A percentile compares a stretch with the other conserved stretches of the same genome.
Conservation (phyloP, 345 rosid species). For the Hypericum perforatum region DNA sequence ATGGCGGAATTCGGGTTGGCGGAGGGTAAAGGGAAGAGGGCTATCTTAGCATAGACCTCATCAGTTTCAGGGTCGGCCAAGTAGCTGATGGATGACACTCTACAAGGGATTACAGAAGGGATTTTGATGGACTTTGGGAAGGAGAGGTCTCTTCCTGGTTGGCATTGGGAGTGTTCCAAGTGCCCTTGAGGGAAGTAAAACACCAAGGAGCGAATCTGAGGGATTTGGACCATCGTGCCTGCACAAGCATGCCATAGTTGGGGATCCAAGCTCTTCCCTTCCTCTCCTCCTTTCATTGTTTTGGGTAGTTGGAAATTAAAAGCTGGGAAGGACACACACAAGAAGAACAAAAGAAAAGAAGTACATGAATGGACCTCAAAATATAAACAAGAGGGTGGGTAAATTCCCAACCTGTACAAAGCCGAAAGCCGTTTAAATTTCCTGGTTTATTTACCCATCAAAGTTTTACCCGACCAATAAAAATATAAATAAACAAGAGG, state of each 20-base stretch:
- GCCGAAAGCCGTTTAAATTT: too few relatives aligned
- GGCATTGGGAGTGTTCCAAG: slow-evolving; percentile 5
- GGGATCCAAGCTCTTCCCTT: slow-evolving; percentile 6
- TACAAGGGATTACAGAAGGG: slow-evolving; percentile 1
- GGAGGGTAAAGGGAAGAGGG: slow-evolving; percentile 5
- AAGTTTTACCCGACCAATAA: too few relatives aligned
- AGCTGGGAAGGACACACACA: too few relatives aligned
- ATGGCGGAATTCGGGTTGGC: background rate
- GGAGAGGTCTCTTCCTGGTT: background rate
- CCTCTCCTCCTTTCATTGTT: background rate
- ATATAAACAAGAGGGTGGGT: too few relatives aligned
- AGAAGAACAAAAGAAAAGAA: too few relatives aligned
- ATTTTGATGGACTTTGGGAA: background rate
- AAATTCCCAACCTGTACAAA: too few relatives aligned
- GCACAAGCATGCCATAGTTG: slow-evolving; percentile 12
- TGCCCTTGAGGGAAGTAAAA: slow-evolving; percentile 7
- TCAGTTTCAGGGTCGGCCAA: slow-evolving; percentile 7
- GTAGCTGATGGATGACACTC: slow-evolving; percentile 2
- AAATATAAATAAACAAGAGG: too few relatives aligned
- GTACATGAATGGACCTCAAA: too few relatives aligned
- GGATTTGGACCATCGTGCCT: slow-evolving; percentile 6
- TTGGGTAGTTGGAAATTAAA: too few relatives aligned
- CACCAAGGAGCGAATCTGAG: background rate
- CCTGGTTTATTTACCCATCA: too few relatives aligned
- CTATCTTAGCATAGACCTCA: slow-evolving; percentile 5